Percentiles rank a stretch among this genome's conserved stretches.
Evolutionary conservation across 2,329 filamentous ascomycete species (phyloP).

Genomic region (Penicillium hesseltinei): DNA sequence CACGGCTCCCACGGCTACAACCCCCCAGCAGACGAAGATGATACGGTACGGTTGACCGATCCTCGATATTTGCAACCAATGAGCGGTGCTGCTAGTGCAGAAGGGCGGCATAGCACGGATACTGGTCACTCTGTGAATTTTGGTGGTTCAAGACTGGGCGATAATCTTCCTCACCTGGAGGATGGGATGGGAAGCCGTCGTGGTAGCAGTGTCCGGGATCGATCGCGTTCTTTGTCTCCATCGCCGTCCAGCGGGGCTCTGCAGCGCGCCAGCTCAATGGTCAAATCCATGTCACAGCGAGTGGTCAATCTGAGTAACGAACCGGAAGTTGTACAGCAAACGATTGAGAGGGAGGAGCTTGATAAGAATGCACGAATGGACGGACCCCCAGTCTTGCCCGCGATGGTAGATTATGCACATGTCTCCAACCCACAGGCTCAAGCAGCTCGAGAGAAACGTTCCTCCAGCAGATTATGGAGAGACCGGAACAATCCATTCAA

Average conservation of each 20-base stretch:
- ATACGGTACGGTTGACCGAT: constrained; percentile 61
- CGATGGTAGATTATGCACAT: constrained; percentile 46
- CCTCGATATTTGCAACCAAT: constrained; percentile 56
- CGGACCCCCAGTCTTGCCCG: constrained; percentile 52
- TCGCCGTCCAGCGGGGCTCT: constrained; percentile 63
- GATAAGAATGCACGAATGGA: constrained; percentile 55
- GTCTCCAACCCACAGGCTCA: constrained; percentile 41
- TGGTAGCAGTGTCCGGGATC: constrained; percentile 49
- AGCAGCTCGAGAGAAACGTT: constrained; percentile 35
- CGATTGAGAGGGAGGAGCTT: constrained; percentile 56
- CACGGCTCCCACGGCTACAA: constrained; percentile 55
- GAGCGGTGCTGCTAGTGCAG: constrained; percentile 47
- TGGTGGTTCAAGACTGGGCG: constrained; percentile 55
- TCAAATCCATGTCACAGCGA: constrained; percentile 88
- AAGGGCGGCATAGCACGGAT: constrained; percentile 49
- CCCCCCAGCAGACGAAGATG: constrained; percentile 52
- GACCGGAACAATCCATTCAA: constrained; percentile 69
- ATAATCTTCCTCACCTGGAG: constrained; percentile 62
- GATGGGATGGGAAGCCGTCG: constrained; percentile 53
- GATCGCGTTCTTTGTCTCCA: constrained; percentile 59
- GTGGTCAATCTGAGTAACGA: constrained; percentile 98
- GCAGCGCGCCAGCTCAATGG: constrained; percentile 69
- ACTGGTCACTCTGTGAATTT: constrained; percentile 57
- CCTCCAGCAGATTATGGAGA: constrained; percentile 45
- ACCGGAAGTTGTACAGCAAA: constrained; percentile 74